Evolutionary conservation across 257 asterid genomes (phyloP), one percentile per base, ranked within the genome.

Genomic region (Oldenlandia corymbosa): DNA sequence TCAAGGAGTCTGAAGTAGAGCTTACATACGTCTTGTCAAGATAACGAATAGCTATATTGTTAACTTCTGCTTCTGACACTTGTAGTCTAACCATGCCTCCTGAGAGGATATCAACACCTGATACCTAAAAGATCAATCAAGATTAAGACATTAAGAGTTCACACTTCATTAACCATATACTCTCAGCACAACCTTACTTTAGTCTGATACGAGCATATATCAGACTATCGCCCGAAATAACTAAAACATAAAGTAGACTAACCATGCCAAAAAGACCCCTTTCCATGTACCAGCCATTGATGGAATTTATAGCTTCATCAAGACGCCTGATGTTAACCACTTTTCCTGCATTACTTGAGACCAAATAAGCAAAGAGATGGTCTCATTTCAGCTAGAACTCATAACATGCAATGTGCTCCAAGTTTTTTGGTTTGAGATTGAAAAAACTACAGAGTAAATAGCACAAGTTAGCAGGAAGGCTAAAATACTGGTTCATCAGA

Each of bases 251-350:
- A 43, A 43, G 16, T 30, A 28, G 60, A 76, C 91, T 74, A 69
- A 93, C 99, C 97, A 85, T 81, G 76, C 97, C 99, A 78, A 90
- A 90, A 61, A 93, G 97, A 67, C 99, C 99, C 67, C 96, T 79
- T 75, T 93, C 97, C 92, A 93, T 85, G 82, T 87, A 93, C 99
- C 99, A 93, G 64, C 93, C 91, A 68, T 90, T 83, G 65, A 93
- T 87, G 50, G 99, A 90, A 83, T 84, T 85, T 72, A 93, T 83
- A 42, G 84, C 90, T 80, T 93, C 95, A 62, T 93, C 97, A 45
- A 93, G 74, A 58, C 82, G 90, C 83, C 83, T 83, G 76, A 93
- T 86, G 74, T 93, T 93, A 70, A 93, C 95, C 52, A 84, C 83
- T 85, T 93, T 93, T 76, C 99, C 99, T 93, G 96, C 87, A 85